Base-by-base conservation (phyloP, 371 early-diverging fungal genomes). In the Apophysomyces trapeziformis region DNA sequence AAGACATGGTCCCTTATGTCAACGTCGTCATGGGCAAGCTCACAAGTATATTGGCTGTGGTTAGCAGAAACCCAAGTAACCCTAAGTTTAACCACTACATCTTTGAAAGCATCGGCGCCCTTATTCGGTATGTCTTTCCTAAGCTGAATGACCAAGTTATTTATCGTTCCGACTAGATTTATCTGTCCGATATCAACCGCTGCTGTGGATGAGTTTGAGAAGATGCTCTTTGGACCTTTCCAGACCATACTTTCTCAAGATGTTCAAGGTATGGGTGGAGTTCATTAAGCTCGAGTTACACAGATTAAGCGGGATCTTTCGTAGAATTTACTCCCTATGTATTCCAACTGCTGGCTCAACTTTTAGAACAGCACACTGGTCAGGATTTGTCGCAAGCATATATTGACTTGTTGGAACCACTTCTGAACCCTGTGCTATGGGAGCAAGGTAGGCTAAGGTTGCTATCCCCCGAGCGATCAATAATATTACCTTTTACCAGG, bases 31-130 rank as follows among this genome's bases (percentile, higher is more conserved):
- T 97, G 71, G 78, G 67, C 56, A 87, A 90, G 47, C 73, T 97
- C 66, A 92, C 90, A 1, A 76, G 72, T 21, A 90, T 97, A 41
- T 79, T 98, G 60, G 84, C 84, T n/a, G 78, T 89, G 43, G 92
- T 98, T n/a, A 90, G 92, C 77, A 85, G 85, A 65, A 99, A 99
- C 72, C 99, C 99, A 12, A 92, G 93, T 77, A 98, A 99, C 78
- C 98, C 99, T 4, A 89, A 89, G 58, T 99, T 98, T 91, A 97
- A 94, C 75, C 98, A 99, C 76, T 98, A 89, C 76, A 77, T 93
- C 35, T 99, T 98, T 75, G 99, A 99, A 75, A 86, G 95, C 16
- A 85, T 99, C 59, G 94, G 93, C 16, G 90, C 93, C 7, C 73
- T 97, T 71, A 90, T 97, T 66, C 83, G 93, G 82, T 90, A 62